These are phyloP conservation scores for Talaromyces thailandensis DNA, from an alignment of 495 filamentous ascomycete species.

Conservation along the genomic window DNA sequence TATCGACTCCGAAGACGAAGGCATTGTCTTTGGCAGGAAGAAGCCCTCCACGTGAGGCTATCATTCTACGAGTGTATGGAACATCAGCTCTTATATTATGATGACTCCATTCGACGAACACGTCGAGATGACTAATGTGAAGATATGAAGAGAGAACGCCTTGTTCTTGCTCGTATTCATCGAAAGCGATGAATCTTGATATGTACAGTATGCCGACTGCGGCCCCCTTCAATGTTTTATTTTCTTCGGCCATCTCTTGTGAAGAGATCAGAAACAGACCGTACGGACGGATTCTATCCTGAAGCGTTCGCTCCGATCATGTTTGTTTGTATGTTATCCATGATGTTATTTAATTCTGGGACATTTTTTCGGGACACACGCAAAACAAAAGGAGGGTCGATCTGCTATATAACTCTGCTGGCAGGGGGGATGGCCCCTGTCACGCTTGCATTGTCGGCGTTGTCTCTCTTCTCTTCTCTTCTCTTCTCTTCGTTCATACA, in stretches of 20 bases:
- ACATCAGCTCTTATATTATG: neutral
- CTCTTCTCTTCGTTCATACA: neutral
- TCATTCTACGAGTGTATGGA: neutral
- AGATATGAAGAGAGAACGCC: neutral
- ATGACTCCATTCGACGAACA: neutral
- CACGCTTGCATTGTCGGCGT: neutral
- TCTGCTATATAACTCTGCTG: neutral
- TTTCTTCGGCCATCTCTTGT: neutral
- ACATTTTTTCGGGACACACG: neutral
- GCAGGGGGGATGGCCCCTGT: neutral
- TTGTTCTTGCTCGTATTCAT: neutral
- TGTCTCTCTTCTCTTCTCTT: neutral
- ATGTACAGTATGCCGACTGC: neutral
- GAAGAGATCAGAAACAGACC: neutral
- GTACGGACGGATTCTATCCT: neutral
- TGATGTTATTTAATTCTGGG: neutral
- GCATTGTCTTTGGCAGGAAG: constrained; percentile 33
- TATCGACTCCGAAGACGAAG: constrained; percentile 43
- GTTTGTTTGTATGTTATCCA: neutral
- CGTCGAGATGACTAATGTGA: neutral
- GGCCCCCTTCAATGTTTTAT: neutral
- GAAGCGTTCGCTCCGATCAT: neutral
- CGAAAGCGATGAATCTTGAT: neutral
- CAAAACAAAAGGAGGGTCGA: neutral
- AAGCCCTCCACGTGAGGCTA: constrained; percentile 13